These are phyloP conservation scores for Glycyrrhiza uralensis DNA, from an alignment of 306 rosid genomes.

Conservation along the genomic window DNA sequence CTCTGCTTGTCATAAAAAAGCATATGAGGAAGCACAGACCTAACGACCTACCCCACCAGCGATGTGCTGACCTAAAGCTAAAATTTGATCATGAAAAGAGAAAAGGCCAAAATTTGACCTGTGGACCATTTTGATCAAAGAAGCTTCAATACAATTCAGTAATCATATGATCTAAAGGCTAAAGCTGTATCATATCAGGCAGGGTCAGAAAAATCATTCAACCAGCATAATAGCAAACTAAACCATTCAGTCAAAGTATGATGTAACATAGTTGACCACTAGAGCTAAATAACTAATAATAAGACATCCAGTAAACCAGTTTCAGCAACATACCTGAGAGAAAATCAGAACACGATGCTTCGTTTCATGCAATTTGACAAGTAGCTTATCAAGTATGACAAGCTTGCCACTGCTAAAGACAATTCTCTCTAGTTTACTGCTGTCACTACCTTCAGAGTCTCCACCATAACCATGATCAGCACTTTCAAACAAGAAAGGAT, in stretches of 20 bases:
- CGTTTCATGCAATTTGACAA: conserved; percentile 88
- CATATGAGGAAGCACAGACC: no score
- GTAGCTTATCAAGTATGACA: conserved; percentile 93
- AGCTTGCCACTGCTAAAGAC: conserved; percentile 98
- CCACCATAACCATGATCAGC: conserved; percentile 99
- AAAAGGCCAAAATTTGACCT: no score
- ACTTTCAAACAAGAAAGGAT: conserved; percentile 97
- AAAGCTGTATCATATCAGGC: not conserved
- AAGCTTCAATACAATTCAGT: no score
- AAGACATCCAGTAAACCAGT: conserved; percentile 1
- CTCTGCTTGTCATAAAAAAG: not conserved
- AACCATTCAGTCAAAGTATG: not conserved
- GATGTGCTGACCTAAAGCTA: no score
- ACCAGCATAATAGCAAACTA: not conserved
- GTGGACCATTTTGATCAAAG: no score
- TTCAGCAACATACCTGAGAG: conserved; percentile 75
- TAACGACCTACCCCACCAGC: no score
- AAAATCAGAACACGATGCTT: conserved; percentile 95
- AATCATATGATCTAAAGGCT: not conserved
- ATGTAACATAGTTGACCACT: not conserved
- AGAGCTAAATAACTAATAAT: not conserved
- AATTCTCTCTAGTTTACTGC: conserved; percentile 84
- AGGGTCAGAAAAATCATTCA: not conserved
- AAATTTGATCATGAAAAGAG: no score
- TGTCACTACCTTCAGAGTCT: conserved; percentile 61